Conservation (phyloP, 2,329 filamentous ascomycete genomes). For the Aspergillus arachidicola region DNA sequence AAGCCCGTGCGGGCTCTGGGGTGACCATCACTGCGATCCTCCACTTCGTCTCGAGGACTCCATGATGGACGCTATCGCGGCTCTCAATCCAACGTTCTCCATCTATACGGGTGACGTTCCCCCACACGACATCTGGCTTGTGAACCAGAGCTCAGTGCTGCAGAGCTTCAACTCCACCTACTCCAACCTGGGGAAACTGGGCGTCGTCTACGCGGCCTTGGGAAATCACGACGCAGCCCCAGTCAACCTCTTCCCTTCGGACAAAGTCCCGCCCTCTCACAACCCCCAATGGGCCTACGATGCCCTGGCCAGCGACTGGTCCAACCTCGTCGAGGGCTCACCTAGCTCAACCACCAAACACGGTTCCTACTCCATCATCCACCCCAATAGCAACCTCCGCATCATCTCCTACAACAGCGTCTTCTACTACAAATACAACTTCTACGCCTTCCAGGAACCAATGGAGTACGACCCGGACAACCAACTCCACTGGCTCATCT, state of each 20-base stretch:
- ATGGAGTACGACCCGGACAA: constrained; percentile 56
- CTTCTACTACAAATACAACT: constrained; percentile 62
- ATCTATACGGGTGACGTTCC: constrained; percentile 64
- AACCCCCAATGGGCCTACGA: constrained; percentile 58
- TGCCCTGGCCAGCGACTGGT: constrained; percentile 51
- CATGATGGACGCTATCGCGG: constrained; percentile 49
- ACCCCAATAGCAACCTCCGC: constrained; percentile 50
- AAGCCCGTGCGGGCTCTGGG: constrained; percentile 55
- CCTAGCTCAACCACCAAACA: not conserved
- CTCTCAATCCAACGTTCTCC: constrained; percentile 54
- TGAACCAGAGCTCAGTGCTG: constrained; percentile 35
- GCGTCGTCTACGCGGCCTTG: constrained; percentile 55
- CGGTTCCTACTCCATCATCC: constrained; percentile 37
- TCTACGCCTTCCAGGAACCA: constrained; percentile 55
- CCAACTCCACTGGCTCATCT: constrained; percentile 58
- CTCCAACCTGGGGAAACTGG: constrained; percentile 47
- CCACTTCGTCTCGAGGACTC: constrained; percentile 57
- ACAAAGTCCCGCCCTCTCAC: constrained; percentile 37
- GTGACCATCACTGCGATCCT: constrained; percentile 57
- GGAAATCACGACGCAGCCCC: constrained; percentile 62
- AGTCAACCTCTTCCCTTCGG: constrained; percentile 54
- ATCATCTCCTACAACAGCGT: constrained; percentile 65
- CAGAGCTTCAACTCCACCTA: constrained; percentile 51
- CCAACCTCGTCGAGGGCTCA: constrained; percentile 43
- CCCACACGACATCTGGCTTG: constrained; percentile 51